Evolutionary conservation across 306 rosid genomes (phyloP), one percentile per base, ranked within the genome.

Genomic region (Cicer arietinum): DNA sequence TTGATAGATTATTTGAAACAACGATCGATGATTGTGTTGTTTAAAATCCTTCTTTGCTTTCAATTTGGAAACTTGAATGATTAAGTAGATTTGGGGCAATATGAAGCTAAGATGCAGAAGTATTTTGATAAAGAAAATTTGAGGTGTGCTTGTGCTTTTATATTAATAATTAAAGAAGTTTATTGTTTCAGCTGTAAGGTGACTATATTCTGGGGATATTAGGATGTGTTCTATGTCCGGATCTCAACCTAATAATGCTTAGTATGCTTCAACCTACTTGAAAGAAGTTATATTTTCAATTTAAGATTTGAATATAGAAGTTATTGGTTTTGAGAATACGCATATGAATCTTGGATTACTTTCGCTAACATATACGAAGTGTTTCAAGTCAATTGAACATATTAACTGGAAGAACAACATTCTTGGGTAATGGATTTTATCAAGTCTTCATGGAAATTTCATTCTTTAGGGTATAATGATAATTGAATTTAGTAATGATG

Each of bases 111-210:
- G 41, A 40, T 59, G 25, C 73, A 17, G 40, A 53, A 67, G 46
- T 42, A 22, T 72, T 67, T 43, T 50, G 6, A 13, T 18, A 18
- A 18, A 69, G 78, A 39, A 82, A 60, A 67, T 59, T 77, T 67
- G 72, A 51, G 76, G 17, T 63, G 43, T 51, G 61, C 70, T 45
- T 20, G 70, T 62, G 16, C n/a, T 56, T 60, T 44, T 51, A n/a
- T 16, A 4, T 25, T 64, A 65, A 48, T 56, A 65, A 48, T 56
- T 51, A 43, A 51, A 50, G 46, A 59, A 59, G 68, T 30, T 45
- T 59, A 58, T 22, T 71, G 43, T 30, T 54, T 3, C 18, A 30
- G 20, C 71, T n/a, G 39, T 20, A 25, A 64, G 65, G 65, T 39
- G 71, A 20, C n/a, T 63, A 54, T 25, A 37, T 37, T 75, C 0